These are phyloP conservation scores for Ophiostoma sp. DNA, from an alignment of 2,329 filamentous ascomycete genomes.

Conservation along the genomic window DNA sequence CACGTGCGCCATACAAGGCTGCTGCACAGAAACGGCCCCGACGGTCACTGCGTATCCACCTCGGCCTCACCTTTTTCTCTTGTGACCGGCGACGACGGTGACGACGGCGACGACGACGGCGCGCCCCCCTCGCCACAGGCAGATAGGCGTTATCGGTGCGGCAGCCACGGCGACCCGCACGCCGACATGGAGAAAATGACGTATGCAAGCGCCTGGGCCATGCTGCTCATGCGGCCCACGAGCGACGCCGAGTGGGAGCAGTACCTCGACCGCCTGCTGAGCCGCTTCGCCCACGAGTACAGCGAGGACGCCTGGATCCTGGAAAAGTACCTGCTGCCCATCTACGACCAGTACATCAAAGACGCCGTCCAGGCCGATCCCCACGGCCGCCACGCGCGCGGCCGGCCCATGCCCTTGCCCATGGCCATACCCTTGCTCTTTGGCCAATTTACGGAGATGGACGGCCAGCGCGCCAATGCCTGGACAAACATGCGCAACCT, in stretches of 20 bases:
- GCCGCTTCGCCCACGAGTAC: conserved; percentile 59
- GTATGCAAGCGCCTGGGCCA: conserved; percentile 71
- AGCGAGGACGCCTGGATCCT: conserved; percentile 69
- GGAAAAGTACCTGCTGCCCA: conserved; percentile 60
- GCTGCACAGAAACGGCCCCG: neutral
- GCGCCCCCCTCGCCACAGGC: neutral
- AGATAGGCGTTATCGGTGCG: neutral
- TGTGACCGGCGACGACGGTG: too few relatives aligned
- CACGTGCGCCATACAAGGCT: neutral
- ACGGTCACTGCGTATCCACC: neutral
- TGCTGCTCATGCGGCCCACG: conserved; percentile 50
- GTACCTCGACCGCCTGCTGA: conserved; percentile 59
- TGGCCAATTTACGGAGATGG: neutral
- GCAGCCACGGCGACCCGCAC: conserved; percentile 47
- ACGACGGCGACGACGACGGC: neutral
- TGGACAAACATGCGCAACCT: conserved; percentile 38
- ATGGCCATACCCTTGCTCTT: neutral
- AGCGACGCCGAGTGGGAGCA: conserved; percentile 52
- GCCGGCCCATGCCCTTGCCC: neutral
- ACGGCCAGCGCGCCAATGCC: conserved; percentile 30
- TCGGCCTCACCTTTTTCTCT: neutral
- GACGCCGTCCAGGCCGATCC: neutral
- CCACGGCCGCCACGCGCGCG: neutral
- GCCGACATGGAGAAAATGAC: conserved; percentile 54
- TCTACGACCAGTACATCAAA: conserved; percentile 46